Conservation (phyloP, 225 moss, liverwort and hornwort species). For the Neckera pumila region DNA sequence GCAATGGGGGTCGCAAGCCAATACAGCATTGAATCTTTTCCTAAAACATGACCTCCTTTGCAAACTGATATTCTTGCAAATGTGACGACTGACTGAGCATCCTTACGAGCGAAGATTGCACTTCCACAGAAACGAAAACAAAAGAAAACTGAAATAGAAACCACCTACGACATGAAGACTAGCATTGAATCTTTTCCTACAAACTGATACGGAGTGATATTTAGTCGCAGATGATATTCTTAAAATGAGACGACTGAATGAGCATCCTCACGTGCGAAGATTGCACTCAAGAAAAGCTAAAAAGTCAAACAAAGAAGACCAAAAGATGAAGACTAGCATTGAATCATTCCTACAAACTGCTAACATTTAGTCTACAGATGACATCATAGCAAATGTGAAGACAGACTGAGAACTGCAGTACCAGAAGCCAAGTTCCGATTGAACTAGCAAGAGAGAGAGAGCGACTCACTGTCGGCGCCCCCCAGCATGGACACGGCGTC, state of each 20-base stretch:
- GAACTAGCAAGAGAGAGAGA: not conserved
- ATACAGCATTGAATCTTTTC: not conserved
- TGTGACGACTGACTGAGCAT: not conserved
- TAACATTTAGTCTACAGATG: too few relatives aligned
- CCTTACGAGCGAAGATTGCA: not conserved
- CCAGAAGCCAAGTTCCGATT: not conserved
- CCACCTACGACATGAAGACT: not conserved
- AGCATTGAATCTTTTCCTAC: not conserved
- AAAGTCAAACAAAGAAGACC: not conserved
- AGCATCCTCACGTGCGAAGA: not conserved
- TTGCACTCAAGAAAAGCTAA: not conserved
- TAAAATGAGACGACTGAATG: not conserved
- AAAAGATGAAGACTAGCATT: not conserved
- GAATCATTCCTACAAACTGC: not conserved
- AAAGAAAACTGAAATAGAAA: not conserved
- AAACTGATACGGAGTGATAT: too few relatives aligned
- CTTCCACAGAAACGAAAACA: not conserved
- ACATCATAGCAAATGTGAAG: not conserved
- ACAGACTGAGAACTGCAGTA: not conserved
- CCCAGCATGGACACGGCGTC: conserved; percentile 81
- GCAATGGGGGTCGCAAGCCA: not conserved
- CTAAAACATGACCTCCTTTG: not conserved
- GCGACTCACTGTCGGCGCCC: conserved; percentile 68
- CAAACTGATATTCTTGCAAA: not conserved
- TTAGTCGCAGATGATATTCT: not conserved